phyloP scores from a whole-genome alignment of 108 stramenopile genomes.

The Conticribra guillardii region DNA sequence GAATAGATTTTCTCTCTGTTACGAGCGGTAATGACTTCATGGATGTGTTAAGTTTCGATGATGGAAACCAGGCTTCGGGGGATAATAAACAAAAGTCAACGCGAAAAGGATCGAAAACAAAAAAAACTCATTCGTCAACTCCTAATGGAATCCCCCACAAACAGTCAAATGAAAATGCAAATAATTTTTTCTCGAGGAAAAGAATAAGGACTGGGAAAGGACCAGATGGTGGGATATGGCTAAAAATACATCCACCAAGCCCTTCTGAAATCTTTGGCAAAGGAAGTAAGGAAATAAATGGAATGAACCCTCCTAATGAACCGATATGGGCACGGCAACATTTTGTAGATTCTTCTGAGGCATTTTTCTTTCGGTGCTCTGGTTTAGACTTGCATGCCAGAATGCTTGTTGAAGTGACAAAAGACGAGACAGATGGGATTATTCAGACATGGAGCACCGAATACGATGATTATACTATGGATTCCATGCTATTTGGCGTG shows the following conservation, averaged over 20 bases:
- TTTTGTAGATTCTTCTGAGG: conserved; percentile 49
- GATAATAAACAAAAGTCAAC: conserved; percentile 3
- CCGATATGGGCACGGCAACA: conserved; percentile 61
- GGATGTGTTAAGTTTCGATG: conserved; percentile 54
- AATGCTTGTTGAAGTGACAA: conserved; percentile 60
- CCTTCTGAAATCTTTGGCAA: no score
- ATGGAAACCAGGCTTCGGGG: conserved; percentile 17
- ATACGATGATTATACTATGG: conserved; percentile 65
- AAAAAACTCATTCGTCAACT: background rate
- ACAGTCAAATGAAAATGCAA: conserved; percentile 1
- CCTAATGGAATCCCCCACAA: no score
- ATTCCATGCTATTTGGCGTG: conserved; percentile 74
- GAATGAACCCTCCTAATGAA: no score
- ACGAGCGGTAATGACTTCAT: conserved; percentile 72
- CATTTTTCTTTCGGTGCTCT: conserved; percentile 68
- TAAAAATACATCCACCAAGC: conserved; percentile 62
- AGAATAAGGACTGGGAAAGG: conserved; percentile 82
- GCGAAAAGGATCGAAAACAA: conserved; percentile 14
- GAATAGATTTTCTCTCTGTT: conserved; percentile 78
- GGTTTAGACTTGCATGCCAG: conserved; percentile 75
- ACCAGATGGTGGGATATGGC: conserved; percentile 69
- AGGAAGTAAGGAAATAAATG: no score
- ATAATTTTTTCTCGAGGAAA: conserved; percentile 61
- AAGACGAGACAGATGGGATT: conserved; percentile 34
- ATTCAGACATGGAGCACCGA: conserved; percentile 38